Evolutionary conservation across 805 yeast species (phyloP), one percentile per base, ranked within the genome.

Genomic region (Lipomyces starkeyi): DNA sequence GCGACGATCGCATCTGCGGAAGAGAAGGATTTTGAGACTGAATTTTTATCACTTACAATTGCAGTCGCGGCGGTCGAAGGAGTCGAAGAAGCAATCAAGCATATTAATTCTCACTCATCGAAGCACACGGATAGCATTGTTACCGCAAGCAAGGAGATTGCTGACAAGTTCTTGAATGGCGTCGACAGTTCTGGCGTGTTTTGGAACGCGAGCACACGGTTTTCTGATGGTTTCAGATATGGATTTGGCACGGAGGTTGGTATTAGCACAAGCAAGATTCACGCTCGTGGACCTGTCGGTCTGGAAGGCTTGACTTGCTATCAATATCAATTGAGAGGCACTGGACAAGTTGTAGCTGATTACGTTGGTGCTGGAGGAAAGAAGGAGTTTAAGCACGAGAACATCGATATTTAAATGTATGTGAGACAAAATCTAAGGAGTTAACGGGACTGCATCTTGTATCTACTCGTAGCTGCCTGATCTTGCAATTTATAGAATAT

Each of bases 221-320:
- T 95, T 81, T 98, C 99, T 6, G 99, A 95, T 79, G 99, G 99
- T 2, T 95, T 91, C 84, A 86, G 99, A 78, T 95, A 94, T 76
- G 99, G 99, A 0, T 95, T 96, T 77, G 99, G 99, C 63, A 90
- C 99, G 5, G 99, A 95, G 79, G 99, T 95, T 20, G 99, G 99
- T 47, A 94, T 95, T 68, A 90, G 97, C 60, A 95, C 99, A 58
- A 93, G 94, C 77, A 95, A 95, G 79, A 92, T 95, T 70, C 99
- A 95, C 78, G 97, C 99, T 9, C 86, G 99, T 75, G 99, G 99
- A 1, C 99, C 99, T 17, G 98, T 95, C 43, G 99, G 99, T 1
- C 83, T 95, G 40, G 99, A 95, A 77, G 99, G 99, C 1, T 83
- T 95, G 73, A 97, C 94, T 77, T 91, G 96, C 74, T 95, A 95